Conservation (phyloP, 2,329 filamentous ascomycete genomes). For the Penicillium sp. region DNA sequence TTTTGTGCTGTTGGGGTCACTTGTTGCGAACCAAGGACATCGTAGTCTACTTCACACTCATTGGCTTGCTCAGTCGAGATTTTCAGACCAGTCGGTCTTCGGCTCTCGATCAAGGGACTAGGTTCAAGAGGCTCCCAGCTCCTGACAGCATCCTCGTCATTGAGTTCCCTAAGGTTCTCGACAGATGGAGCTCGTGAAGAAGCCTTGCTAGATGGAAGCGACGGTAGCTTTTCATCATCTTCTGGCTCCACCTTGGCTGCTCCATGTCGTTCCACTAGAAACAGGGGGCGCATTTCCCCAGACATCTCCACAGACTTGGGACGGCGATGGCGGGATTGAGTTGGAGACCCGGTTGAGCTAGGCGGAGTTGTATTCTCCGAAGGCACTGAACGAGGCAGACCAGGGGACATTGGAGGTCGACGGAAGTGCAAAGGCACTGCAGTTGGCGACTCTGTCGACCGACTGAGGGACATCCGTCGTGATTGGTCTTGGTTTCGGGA, state of each 20-base stretch:
- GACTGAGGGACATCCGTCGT: conserved; percentile 31
- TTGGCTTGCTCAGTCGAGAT: conserved; percentile 37
- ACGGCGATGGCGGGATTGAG: conserved; percentile 45
- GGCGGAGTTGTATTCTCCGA: conserved; percentile 8
- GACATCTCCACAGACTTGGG: conserved; percentile 51
- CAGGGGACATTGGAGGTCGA: conserved; percentile 50
- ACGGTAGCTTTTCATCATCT: conserved; percentile 46
- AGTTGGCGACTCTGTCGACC: conserved; percentile 48
- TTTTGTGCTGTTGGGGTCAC: conserved; percentile 66
- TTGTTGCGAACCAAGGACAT: conserved; percentile 63
- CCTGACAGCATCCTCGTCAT: conserved; percentile 26
- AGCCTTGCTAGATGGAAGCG: conserved; percentile 53
- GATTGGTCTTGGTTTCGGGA: conserved; percentile 15
- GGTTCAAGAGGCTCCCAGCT: conserved; percentile 34
- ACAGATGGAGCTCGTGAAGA: conserved; percentile 50
- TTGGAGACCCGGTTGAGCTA: conserved; percentile 40
- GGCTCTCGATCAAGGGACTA: conserved; percentile 23
- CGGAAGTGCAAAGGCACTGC: conserved; percentile 59
- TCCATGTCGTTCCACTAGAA: conserved; percentile 69
- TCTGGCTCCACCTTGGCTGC: conserved; percentile 42
- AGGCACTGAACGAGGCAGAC: conserved; percentile 43
- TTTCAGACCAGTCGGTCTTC: conserved; percentile 27
- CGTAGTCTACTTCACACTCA: conserved; percentile 34
- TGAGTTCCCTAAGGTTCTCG: conserved; percentile 38
- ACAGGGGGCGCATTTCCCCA: conserved; percentile 76